Evolutionary conservation across 805 yeast species (phyloP).

Genomic region (Metschnikowia drakensbergensis): DNA sequence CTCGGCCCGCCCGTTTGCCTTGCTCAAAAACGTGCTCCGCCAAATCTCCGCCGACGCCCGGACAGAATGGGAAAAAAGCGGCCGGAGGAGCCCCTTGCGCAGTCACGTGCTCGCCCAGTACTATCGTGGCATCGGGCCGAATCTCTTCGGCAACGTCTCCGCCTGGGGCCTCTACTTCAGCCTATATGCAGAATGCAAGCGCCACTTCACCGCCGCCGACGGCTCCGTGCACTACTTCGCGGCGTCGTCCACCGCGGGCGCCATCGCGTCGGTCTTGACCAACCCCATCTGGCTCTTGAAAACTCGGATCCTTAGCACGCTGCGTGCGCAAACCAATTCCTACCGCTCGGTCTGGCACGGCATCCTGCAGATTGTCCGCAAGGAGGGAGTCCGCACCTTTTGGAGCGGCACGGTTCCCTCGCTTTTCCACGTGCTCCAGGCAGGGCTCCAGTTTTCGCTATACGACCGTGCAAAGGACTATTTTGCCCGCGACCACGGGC

Average conservation of each 20-base stretch:
- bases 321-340: conserved; percentile 42
- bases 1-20: conserved; percentile 18
- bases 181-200: conserved; percentile 62
- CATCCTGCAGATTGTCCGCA: conserved; percentile 38
- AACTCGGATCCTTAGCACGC: conserved; percentile 74
- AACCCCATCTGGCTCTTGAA: conserved; percentile 96
- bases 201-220: conserved; percentile 9
- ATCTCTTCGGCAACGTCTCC: conserved; percentile 73
- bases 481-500: conserved; percentile 6
- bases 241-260: conserved; percentile 57
- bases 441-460: conserved; percentile 80
- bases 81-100: conserved; percentile 2
- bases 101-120: conserved; percentile 17
- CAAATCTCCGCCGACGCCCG: conserved; percentile 22
- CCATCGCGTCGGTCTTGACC: conserved; percentile 68
- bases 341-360: conserved; percentile 62
- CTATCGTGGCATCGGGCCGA: conserved; percentile 79
- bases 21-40: conserved; percentile 19
- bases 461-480: conserved; percentile 71
- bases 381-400: conserved; percentile 60
- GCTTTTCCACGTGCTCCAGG: conserved; percentile 79
- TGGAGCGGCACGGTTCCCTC: conserved; percentile 77
- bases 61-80: conserved; percentile 6
- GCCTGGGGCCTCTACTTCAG: conserved; percentile 91
- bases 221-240: conserved; percentile 30